A percentile compares a stretch with the other conserved stretches of the same genome.
Evolutionary conservation across 495 filamentous ascomycete genomes (phyloP).

Genomic region (Penicillium bovifimosum): DNA sequence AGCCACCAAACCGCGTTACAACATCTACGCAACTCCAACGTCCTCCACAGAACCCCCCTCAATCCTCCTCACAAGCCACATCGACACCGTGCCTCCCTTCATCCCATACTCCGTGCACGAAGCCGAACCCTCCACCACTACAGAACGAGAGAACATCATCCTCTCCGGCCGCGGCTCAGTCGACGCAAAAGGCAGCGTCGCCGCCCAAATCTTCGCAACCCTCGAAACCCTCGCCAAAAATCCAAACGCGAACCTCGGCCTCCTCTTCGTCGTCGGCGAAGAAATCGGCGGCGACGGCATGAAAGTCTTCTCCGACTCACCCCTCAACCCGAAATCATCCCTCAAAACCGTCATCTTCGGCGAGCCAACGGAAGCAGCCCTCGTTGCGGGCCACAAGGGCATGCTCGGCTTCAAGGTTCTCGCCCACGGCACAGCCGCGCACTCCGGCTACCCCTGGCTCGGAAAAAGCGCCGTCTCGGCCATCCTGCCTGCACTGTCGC

Average conservation of each 20-base stretch:
- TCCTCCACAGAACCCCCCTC: conserved; percentile 47
- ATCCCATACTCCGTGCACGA: conserved; percentile 45
- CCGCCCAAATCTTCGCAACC: conserved; percentile 66
- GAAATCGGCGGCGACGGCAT: conserved; percentile 83
- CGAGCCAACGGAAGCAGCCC: conserved; percentile 82
- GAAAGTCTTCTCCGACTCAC: conserved; percentile 46
- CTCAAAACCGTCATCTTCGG: conserved; percentile 77
- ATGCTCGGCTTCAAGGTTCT: conserved; percentile 57
- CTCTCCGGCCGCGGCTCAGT: conserved; percentile 77
- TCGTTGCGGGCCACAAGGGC: conserved; percentile 89
- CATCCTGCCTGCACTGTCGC: conserved; percentile 60
- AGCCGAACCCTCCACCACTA: conserved; percentile 11
- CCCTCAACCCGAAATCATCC: conserved; percentile 29
- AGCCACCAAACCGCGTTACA: conserved; percentile 48
- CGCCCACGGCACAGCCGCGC: conserved; percentile 71
- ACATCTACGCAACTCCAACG: conserved; percentile 73
- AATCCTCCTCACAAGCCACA: conserved; percentile 70
- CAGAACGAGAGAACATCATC: conserved; percentile 34
- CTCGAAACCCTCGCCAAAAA: conserved; percentile 50
- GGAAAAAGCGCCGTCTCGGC: conserved; percentile 74
- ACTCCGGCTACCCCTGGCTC: conserved; percentile 85
- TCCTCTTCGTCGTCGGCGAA: conserved; percentile 89
- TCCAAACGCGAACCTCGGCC: conserved; percentile 47
- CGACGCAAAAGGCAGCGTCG: conserved; percentile 86
- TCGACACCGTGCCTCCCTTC: conserved; percentile 65